Evolutionary conservation across 2,329 filamentous ascomycete species (phyloP).

Genomic region (Penicillium sp.): DNA sequence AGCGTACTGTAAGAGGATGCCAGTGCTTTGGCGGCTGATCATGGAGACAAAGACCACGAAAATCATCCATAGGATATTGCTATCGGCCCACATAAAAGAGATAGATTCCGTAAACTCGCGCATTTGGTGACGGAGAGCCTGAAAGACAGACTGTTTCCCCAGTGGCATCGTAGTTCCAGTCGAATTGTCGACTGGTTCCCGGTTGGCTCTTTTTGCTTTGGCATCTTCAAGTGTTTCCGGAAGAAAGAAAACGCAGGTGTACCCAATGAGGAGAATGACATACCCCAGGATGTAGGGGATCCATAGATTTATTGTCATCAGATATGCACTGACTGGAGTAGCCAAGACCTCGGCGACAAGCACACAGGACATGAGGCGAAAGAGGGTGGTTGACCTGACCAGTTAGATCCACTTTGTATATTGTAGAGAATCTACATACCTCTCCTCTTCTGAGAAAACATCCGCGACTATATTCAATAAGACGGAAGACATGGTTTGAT

Average conservation of each 20-base stretch:
- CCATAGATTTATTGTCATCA: slow-evolving; percentile 27
- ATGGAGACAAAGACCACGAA: slow-evolving; percentile 23
- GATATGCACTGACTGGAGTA: slow-evolving; percentile 28
- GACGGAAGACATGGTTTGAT: slow-evolving; percentile 20
- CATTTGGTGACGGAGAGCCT: slow-evolving; percentile 11
- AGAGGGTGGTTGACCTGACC: slow-evolving; percentile 24
- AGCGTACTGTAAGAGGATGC: slow-evolving; percentile 30
- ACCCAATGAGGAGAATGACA: slow-evolving; percentile 10
- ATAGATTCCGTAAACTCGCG: slow-evolving; percentile 24
- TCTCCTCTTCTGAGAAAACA: slow-evolving; percentile 30
- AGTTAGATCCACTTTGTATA: slow-evolving; percentile 1
- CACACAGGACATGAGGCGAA: slow-evolving; percentile 21
- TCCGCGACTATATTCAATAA: slow-evolving; percentile 29
- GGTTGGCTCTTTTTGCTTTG: slow-evolving; percentile 8
- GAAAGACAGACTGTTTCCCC: slow-evolving; percentile 6
- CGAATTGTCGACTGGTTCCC: background rate
- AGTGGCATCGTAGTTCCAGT: background rate
- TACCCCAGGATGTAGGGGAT: slow-evolving; percentile 21
- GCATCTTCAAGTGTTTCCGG: slow-evolving; percentile 24
- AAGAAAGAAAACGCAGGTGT: slow-evolving; percentile 13
- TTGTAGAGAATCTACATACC: slow-evolving; percentile 10
- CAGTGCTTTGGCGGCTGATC: slow-evolving; percentile 23
- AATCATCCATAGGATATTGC: slow-evolving; percentile 22
- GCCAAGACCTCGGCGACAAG: slow-evolving; percentile 27
- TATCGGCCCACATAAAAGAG: slow-evolving; percentile 25